Conservation (phyloP, 1,284 basidiomycete genomes). For the Agroathelia rolfsii region DNA sequence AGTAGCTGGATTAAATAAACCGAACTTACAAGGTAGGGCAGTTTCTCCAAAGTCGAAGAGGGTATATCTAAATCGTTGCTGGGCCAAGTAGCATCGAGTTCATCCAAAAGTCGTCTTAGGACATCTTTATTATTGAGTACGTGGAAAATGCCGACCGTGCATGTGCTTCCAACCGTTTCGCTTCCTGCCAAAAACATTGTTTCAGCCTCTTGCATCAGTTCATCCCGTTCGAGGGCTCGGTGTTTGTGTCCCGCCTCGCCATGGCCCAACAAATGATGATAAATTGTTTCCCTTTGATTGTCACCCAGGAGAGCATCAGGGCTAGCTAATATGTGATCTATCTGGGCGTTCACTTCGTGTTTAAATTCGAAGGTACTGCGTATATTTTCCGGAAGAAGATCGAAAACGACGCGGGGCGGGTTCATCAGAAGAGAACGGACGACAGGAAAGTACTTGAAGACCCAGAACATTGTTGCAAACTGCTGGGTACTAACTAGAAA, state of each 20-base stretch:
- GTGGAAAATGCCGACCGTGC: constrained; percentile 22
- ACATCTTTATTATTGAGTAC: constrained; percentile 18
- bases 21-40: constrained; percentile 25
- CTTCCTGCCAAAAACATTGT: constrained; percentile 25
- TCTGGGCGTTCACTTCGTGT: constrained; percentile 5
- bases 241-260: constrained; percentile 18
- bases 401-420: constrained; percentile 17
- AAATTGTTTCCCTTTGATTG: constrained; percentile 18
- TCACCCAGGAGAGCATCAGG: constrained; percentile 14
- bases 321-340: constrained; percentile 17
- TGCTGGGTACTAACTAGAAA: constrained; percentile 16
- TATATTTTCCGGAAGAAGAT: constrained; percentile 16
- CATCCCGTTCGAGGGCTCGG: too few relatives aligned
- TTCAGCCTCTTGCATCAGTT: constrained; percentile 26
- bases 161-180: constrained; percentile 27
- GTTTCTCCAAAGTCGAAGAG: constrained; percentile 18
- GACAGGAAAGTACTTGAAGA: constrained; percentile 21
- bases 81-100: constrained; percentile 21
- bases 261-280: constrained; percentile 23
- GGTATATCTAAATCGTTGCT: constrained; percentile 14
- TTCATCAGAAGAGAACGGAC: constrained; percentile 12
- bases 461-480: constrained; percentile 12
- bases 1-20: background rate
- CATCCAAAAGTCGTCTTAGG: constrained; percentile 13
- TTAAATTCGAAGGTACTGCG: constrained; percentile 5